Conservation (phyloP, 2,329 filamentous ascomycete species). For the Lasiodiplodia hormozganensis region DNA sequence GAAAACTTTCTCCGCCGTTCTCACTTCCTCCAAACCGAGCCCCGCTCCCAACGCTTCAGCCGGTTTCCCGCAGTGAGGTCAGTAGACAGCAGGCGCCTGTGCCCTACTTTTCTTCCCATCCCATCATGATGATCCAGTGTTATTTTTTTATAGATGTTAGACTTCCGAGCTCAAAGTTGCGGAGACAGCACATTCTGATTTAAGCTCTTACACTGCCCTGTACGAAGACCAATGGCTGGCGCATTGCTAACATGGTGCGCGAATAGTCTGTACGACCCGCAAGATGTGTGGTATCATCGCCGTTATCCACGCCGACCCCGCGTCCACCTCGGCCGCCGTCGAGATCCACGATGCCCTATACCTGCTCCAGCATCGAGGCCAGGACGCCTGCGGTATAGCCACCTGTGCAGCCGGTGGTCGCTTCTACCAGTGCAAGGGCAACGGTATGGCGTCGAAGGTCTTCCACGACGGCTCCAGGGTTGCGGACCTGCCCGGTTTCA, state of each 20-base stretch:
- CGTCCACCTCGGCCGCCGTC: constrained; percentile 46
- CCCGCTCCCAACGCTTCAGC: neutral
- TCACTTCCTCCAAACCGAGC: constrained; percentile 1
- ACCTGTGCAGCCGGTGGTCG: constrained; percentile 76
- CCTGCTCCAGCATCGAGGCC: constrained; percentile 67
- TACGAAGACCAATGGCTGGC: neutral
- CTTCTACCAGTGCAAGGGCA: constrained; percentile 89
- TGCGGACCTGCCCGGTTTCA: constrained; percentile 78
- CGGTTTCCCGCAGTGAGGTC: constrained; percentile 10
- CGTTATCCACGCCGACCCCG: constrained; percentile 54
- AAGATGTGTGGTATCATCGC: constrained; percentile 61
- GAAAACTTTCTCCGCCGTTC: constrained; percentile 7
- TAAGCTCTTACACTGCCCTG: neutral
- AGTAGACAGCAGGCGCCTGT: neutral
- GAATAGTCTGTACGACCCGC: constrained; percentile 27
- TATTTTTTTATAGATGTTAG: constrained; percentile 49
- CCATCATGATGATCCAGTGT: constrained; percentile 35
- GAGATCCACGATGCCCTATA: constrained; percentile 52
- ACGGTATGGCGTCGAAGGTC: constrained; percentile 84
- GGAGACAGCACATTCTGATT: constrained; percentile 34
- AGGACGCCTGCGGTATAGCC: constrained; percentile 88
- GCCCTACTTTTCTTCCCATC: neutral
- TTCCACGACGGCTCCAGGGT: constrained; percentile 81
- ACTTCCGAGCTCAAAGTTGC: constrained; percentile 45
- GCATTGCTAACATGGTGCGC: constrained; percentile 1